A percentile compares a stretch with the other conserved stretches of the same genome.
Conservation (phyloP, 192 early-diverging fungal species). For the Backusella parvicylindrica region DNA sequence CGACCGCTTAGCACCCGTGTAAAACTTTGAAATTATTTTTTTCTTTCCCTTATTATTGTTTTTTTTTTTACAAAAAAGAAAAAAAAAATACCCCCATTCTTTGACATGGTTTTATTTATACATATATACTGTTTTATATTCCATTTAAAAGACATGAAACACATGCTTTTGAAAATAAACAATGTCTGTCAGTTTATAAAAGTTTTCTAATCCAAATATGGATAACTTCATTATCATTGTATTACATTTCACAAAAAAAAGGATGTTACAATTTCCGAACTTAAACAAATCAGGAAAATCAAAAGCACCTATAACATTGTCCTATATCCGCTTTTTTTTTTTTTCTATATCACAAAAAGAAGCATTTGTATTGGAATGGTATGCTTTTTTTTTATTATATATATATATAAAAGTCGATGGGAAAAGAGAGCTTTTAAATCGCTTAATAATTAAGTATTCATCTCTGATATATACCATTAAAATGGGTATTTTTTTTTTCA, state of each 20-base stretch:
- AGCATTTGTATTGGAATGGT: too few species aligned
- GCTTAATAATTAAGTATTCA: too few species aligned
- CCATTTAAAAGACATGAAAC: background rate
- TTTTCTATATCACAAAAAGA: too few species aligned
- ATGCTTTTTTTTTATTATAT: too few species aligned
- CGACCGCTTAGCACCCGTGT: conserved; percentile 10
- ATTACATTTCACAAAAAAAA: background rate
- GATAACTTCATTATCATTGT: background rate
- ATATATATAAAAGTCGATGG: too few species aligned
- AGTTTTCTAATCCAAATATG: background rate
- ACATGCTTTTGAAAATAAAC: conserved; percentile 1
- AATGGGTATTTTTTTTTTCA: too few species aligned
- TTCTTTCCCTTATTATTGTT: background rate
- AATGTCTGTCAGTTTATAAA: background rate
- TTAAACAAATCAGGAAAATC: background rate
- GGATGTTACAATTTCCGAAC: background rate
- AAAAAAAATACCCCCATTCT: background rate
- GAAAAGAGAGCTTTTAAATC: too few species aligned
- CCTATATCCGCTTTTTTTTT: background rate
- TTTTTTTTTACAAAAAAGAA: background rate
- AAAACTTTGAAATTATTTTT: background rate
- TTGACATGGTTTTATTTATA: background rate
- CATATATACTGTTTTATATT: too few species aligned
- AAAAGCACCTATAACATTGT: background rate
- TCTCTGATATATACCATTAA: too few species aligned